Base-by-base conservation (phyloP, 306 rosid species). In the Potentilla sterilis region DNA sequence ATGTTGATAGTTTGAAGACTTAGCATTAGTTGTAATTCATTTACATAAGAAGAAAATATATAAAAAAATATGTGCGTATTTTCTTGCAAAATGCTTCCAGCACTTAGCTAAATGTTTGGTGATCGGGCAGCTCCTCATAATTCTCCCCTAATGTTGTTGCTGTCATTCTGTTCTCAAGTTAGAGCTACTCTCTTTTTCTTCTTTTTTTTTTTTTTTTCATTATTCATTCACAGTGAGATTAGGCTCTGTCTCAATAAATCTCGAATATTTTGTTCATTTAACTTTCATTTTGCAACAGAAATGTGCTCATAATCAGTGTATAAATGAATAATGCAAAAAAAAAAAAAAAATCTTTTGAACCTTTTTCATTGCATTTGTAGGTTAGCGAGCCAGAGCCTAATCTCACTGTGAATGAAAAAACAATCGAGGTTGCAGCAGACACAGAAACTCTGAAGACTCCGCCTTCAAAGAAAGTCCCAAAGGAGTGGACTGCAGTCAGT, bases 401-500 rank as follows among this genome's bases (percentile, higher is more conserved):
- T 19, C 65, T 64, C 18, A 19, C 19, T 18, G 46, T 13, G 4
- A 48, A 22, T 35, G 66, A 46, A 74, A 41, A 22, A 13, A 35
- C 3, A 0, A 32, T 28, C 55, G 70, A 70, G 37, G 81, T 41
- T 46, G 55, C 12, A 13, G 52, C 64, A 54, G 19, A 47, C 37
- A 69, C 38, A 43, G 84, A 74, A 77, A 3, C 58, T 80, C 54
- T 77, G 37, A 19, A 61, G 55, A 68, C 19, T 44, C 14, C 7
- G 11, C 75, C 63, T 44, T 70, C 79, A 18, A 67, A 58, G 75
- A 75, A 76, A 32, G 79, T 83, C 38, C 87, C 80, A 59, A 81
- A 80, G 75, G 81, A 81, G 74, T 81, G 86, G 91, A 76, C 73
- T n/a, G 77, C 78, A 24, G 40, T 83, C 48, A 85, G 84, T 77